Evolutionary conservation across 139 green algal genomes (phyloP).

Genomic region (Edaphochlamys debaryana): DNA sequence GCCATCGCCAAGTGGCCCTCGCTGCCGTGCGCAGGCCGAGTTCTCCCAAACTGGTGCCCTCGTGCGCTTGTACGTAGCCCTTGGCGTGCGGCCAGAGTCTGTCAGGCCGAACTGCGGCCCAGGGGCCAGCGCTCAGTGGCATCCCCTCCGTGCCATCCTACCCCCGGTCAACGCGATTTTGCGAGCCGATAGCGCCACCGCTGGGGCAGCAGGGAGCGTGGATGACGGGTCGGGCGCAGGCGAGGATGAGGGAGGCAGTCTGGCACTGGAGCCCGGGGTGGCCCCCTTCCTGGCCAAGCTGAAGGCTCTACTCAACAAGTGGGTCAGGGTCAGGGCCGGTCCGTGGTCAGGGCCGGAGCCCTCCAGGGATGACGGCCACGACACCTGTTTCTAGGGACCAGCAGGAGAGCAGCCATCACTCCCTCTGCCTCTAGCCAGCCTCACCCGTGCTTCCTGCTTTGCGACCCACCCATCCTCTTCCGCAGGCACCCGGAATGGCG

Average conservation of each 20-base stretch:
- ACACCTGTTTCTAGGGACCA: no score
- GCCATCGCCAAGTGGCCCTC: no score
- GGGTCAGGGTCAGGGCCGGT: no score
- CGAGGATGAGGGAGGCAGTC: not conserved
- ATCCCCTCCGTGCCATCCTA: conserved; percentile 23
- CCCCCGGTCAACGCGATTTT: conserved; percentile 30
- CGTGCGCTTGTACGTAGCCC: conserved; percentile 26
- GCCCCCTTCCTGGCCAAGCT: conserved; percentile 40
- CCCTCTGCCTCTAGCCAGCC: no score
- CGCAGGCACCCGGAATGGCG: conserved; percentile 37
- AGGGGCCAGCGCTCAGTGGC: not conserved
- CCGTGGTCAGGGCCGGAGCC: no score
- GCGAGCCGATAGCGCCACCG: not conserved
- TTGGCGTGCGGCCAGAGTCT: not conserved
- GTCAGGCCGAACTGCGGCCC: not conserved
- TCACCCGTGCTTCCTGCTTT: not conserved
- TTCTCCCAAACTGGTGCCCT: conserved; percentile 6
- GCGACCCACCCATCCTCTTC: not conserved
- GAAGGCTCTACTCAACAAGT: conserved; percentile 31
- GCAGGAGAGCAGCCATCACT: no score
- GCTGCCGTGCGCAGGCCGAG: not conserved
- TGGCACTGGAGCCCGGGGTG: conserved; percentile 17
- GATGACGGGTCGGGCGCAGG: not conserved
- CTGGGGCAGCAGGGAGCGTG: not conserved
- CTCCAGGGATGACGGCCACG: no score